Evolutionary conservation across 2,329 filamentous ascomycete species (phyloP), one percentile per base, ranked within the genome.

Genomic region (Colletotrichum lentis): DNA sequence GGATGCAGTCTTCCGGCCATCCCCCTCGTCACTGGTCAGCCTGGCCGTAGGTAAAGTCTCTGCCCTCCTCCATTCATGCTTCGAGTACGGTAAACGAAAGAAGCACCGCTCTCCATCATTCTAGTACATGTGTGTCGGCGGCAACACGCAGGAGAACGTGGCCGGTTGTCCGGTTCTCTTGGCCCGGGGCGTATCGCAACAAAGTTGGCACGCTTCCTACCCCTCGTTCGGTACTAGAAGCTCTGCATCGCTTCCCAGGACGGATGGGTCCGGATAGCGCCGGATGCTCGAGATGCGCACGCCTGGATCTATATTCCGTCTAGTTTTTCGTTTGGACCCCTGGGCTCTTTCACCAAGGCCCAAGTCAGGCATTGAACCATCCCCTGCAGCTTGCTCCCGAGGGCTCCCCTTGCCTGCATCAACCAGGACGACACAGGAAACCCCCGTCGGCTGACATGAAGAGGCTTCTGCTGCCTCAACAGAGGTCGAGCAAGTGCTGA

Each of bases 191-290:
- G 49, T 54, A 49, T 24, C 35, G 50, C 50, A 41, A 44, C 55
- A 59, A 24, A 37, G 24, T 55, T 11, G 49, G 24, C 46, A 64
- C 55, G 62, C 65, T 58, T 24, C 41, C 37, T 27, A 50, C 49
- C 55, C 62, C 65, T 68, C 62, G n/a, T 68, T 68, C 43, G 41
- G 65, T 52, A 47, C 37, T 50, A 55, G 54, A 47, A 37, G 62
- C 65, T 49, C 64, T 64, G 61, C 61, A 64, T 49, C 62, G 59
- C 61, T 67, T 41, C 47, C 27, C 49, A 50, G 22, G 31, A 44
- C n/a, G 14, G 46, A 39, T 41, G 20, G 52, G 53, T 39, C 24
- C 50, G 14, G 11, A 16, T 54, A 49, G 35, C 14, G 31, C 47
- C 53, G 46, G 57, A 37, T 47, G 52, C 46, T 37, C 46, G 46